These are phyloP conservation scores for Termitomyces eurrhizus DNA, from an alignment of 768 basidiomycete species.

Conservation along the genomic window DNA sequence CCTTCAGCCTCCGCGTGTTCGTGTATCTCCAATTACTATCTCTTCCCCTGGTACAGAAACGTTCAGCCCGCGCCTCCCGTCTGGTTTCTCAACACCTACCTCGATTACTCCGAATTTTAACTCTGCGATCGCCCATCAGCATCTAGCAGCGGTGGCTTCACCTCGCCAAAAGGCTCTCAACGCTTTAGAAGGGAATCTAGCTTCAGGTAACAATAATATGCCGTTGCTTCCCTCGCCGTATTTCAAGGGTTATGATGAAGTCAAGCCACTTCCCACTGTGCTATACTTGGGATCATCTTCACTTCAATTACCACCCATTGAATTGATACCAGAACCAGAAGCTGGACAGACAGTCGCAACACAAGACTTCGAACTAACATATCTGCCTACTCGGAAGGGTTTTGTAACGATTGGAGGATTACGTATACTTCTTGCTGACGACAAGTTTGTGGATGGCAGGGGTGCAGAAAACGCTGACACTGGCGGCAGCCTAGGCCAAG, in stretches of 20 bases:
- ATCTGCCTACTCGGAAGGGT: conserved; percentile 53
- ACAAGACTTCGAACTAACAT: conserved; percentile 63
- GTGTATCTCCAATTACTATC: conserved; percentile 15
- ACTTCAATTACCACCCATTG: conserved; percentile 40
- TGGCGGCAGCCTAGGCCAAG: conserved; percentile 25
- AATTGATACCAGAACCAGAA: conserved; percentile 24
- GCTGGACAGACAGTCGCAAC: conserved; percentile 32
- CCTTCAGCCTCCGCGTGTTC: conserved; percentile 39
- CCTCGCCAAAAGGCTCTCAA: conserved; percentile 24
- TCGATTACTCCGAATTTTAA: conserved; percentile 45
- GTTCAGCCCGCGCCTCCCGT: conserved; percentile 32
- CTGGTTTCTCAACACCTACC: conserved; percentile 53
- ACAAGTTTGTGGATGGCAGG: conserved; percentile 39
- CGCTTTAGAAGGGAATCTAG: conserved; percentile 13
- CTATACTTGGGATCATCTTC: conserved; percentile 50
- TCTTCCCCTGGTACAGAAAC: conserved; percentile 20
- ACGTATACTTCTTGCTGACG: conserved; percentile 61
- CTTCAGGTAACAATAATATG: conserved; percentile 12
- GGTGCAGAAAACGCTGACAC: conserved; percentile 18
- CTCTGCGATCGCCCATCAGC: conserved; percentile 49
- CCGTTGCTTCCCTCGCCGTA: conserved; percentile 40
- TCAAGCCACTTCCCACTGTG: conserved; percentile 29
- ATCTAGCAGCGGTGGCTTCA: conserved; percentile 43
- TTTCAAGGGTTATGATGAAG: conserved; percentile 38
- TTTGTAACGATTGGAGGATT: conserved; percentile 67